phyloP scores from a whole-genome alignment of 768 basidiomycete genomes.

The Russula ochroleuca region DNA sequence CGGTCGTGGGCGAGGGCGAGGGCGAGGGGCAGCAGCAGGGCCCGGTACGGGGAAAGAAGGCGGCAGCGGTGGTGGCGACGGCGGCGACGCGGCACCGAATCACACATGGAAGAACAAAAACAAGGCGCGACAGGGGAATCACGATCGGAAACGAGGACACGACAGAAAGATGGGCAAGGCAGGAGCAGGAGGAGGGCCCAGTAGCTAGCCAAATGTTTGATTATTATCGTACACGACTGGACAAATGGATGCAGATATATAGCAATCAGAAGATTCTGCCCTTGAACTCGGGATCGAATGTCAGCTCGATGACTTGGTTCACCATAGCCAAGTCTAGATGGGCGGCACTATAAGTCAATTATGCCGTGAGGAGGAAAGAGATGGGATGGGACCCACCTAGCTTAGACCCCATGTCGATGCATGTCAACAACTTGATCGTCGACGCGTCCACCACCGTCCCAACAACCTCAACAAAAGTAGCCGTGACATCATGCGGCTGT shows the following conservation, averaged over 20 bases:
- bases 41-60: constrained; percentile 31
- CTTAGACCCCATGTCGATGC: constrained; percentile 53
- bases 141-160: constrained; percentile 75
- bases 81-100: constrained; percentile 43
- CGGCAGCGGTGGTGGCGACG: constrained; percentile 34
- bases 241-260: not conserved
- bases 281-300: constrained; percentile 53
- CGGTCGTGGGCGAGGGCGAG: constrained; percentile 33
- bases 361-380: not conserved
- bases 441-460: constrained; percentile 54
- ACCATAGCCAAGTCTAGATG: constrained; percentile 53
- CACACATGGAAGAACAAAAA: constrained; percentile 73
- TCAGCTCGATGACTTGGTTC: constrained; percentile 57
- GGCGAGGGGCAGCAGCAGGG: constrained; percentile 27
- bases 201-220: not conserved
- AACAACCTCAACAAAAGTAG: constrained; percentile 60
- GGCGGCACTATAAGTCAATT: not conserved
- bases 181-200: constrained; percentile 44
- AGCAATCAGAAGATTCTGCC: constrained; percentile 43
- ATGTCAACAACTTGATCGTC: constrained; percentile 50
- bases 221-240: not conserved
- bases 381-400: constrained; percentile 48
- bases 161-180: constrained; percentile 82
- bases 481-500: constrained; percentile 42
- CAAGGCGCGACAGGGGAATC: constrained; percentile 68